Evolutionary conservation across 768 basidiomycete genomes (phyloP).

Genomic region (Kwoniella dendrophila): DNA sequence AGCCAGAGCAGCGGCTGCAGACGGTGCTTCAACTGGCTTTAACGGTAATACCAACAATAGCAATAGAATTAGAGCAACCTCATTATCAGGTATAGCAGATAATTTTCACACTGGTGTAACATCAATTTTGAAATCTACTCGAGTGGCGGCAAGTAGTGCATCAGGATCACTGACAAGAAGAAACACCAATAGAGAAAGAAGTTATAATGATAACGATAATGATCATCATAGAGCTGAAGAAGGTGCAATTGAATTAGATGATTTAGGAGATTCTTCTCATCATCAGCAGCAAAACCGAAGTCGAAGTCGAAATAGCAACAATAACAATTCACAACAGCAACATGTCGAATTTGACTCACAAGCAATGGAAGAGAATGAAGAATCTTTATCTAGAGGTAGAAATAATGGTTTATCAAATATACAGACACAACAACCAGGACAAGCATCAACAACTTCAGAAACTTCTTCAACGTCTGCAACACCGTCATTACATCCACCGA

Average conservation of each 20-base stretch:
- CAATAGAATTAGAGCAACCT: conserved; percentile 15
- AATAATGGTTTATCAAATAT: not conserved
- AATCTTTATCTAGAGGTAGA: conserved; percentile 5
- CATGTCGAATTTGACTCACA: conserved; percentile 22
- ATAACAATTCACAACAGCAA: conserved; percentile 5
- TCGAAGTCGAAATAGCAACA: not conserved
- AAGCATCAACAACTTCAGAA: conserved; percentile 38
- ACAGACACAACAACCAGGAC: too few species aligned
- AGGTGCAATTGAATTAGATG: conserved; percentile 20
- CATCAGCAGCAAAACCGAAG: not conserved
- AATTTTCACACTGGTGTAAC: conserved; percentile 41
- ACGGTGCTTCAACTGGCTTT: not conserved
- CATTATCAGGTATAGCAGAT: conserved; percentile 27
- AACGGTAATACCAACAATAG: not conserved
- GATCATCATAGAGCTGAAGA: conserved; percentile 30
- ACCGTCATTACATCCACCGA: conserved; percentile 46
- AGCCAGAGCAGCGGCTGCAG: conserved; percentile 22
- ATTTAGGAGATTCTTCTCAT: not conserved
- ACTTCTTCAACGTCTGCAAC: conserved; percentile 47
- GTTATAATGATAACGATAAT: conserved; percentile 18
- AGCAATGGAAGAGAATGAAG: conserved; percentile 5
- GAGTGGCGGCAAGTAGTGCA: conserved; percentile 15
- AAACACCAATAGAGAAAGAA: conserved; percentile 16
- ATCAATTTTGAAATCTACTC: conserved; percentile 35
- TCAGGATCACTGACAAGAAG: conserved; percentile 27